phyloP scores from a whole-genome alignment of 495 filamentous ascomycete species.

The Paragyromitra xinjiangensis region DNA sequence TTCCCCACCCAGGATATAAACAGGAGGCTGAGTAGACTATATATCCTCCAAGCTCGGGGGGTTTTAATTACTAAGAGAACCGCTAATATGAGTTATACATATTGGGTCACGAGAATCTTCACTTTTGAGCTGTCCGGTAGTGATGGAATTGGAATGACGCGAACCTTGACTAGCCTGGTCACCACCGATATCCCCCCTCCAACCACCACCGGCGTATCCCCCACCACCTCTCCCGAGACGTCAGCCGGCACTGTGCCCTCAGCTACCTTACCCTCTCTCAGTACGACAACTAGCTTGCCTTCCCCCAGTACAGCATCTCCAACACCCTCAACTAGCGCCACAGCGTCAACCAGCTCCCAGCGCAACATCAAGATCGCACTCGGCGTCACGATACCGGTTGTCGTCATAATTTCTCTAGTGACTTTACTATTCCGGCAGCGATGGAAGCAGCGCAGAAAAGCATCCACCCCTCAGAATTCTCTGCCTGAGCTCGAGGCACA shows the following conservation, averaged over 20 bases:
- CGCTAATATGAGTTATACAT: background rate
- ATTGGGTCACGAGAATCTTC: background rate
- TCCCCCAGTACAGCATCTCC: background rate
- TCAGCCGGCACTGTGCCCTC: background rate
- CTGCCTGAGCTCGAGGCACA: background rate
- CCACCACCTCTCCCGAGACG: background rate
- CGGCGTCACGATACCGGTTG: background rate
- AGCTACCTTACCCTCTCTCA: background rate
- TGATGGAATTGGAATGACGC: background rate
- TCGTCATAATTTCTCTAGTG: background rate
- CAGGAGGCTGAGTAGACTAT: no score
- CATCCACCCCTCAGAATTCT: background rate
- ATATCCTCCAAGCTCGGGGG: no score
- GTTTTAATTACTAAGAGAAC: background rate
- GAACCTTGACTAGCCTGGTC: background rate
- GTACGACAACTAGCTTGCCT: background rate
- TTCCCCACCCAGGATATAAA: no score
- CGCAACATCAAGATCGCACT: background rate
- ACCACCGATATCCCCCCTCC: background rate
- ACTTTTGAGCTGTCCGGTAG: background rate
- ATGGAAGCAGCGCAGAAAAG: background rate
- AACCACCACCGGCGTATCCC: no score
- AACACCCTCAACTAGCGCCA: background rate
- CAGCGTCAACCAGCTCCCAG: background rate
- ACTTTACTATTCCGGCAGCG: background rate